phyloP scores from a whole-genome alignment of 1,284 basidiomycete species.

The Heterobasidion irregulare region DNA sequence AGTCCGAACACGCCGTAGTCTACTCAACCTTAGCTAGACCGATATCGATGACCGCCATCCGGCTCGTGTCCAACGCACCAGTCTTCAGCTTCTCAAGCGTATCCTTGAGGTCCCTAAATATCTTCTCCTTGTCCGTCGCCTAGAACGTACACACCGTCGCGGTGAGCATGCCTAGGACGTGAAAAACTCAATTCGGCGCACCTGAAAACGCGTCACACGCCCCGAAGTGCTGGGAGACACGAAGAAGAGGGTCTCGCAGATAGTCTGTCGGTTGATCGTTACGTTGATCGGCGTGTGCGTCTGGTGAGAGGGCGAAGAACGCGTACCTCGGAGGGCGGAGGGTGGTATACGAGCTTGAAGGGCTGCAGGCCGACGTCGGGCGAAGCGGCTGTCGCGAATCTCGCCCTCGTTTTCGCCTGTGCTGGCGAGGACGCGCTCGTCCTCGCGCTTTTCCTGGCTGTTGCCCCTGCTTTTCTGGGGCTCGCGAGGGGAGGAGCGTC shows the following conservation, averaged over 20 bases:
- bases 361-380: slow-evolving; percentile 33
- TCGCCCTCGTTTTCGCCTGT: no score
- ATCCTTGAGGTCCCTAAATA: slow-evolving; percentile 15
- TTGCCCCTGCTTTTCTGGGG: background rate
- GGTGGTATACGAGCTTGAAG: slow-evolving; percentile 35
- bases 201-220: slow-evolving; percentile 55
- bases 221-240: slow-evolving; percentile 64
- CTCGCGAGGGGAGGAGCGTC: background rate
- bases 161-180: background rate
- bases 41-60: slow-evolving; percentile 7
- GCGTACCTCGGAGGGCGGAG: slow-evolving; percentile 7
- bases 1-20: no score
- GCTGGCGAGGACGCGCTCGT: no score
- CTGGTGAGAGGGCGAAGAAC: background rate
- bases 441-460: background rate
- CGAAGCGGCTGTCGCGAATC: no score
- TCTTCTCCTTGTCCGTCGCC: slow-evolving; percentile 8
- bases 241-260: slow-evolving; percentile 52
- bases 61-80: slow-evolving; percentile 16
- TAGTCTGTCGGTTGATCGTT: background rate
- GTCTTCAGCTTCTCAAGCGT: slow-evolving; percentile 16
- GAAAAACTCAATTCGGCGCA: slow-evolving; percentile 12
- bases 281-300: background rate
- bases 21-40: no score
- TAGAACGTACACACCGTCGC: background rate